Conservation (phyloP, 345 rosid species). For the Eucalyptus sp. region DNA sequence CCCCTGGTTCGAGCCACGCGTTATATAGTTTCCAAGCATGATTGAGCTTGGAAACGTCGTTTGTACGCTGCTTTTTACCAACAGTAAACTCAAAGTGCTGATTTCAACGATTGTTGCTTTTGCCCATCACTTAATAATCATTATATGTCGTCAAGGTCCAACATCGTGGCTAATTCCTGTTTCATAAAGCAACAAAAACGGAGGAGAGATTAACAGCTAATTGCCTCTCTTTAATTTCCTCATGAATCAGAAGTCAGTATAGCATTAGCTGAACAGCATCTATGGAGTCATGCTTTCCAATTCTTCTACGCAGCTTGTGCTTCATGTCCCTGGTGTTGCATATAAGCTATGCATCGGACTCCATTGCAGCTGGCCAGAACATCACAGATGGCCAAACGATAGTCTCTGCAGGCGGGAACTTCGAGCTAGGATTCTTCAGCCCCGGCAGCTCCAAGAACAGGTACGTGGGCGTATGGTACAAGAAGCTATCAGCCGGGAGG, state of each 20-base stretch:
- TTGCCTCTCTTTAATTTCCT: not conserved
- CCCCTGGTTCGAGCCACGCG: no score
- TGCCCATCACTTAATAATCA: no score
- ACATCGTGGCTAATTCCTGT: not conserved
- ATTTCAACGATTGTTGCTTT: no score
- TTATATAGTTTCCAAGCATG: no score
- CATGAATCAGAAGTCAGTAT: not conserved
- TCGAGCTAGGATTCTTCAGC: slow-evolving; percentile 25
- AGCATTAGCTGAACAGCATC: not conserved
- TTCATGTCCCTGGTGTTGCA: not conserved
- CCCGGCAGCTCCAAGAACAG: not conserved
- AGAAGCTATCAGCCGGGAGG: no score
- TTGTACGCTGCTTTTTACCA: no score
- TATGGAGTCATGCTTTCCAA: not conserved
- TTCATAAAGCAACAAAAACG: not conserved
- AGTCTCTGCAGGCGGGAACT: not conserved
- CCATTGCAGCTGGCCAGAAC: not conserved
- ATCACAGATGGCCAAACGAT: not conserved
- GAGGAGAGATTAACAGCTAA: not conserved
- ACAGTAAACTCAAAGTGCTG: no score
- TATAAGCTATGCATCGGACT: not conserved
- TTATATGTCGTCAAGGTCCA: not conserved
- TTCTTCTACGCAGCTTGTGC: not conserved
- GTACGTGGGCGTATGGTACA: no score
- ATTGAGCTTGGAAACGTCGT: no score